Percentiles rank a stretch among this genome's conserved stretches.
phyloP scores from a whole-genome alignment of 352 stramenopile genomes.

The Phytophthora uliginosa region DNA sequence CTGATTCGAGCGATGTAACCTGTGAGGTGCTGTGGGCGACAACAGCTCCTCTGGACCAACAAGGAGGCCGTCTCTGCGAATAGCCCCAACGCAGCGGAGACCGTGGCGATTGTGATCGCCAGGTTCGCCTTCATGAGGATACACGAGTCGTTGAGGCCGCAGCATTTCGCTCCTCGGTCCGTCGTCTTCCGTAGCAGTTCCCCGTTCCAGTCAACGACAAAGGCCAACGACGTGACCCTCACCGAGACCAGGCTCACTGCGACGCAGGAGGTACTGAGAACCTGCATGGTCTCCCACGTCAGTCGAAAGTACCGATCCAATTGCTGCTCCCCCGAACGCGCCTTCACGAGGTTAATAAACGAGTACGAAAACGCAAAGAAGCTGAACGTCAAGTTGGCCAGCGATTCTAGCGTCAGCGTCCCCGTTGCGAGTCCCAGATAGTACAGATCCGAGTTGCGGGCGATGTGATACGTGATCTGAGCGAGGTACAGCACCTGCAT shows the following conservation, averaged over 20 bases:
- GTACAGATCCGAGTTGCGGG: constrained; percentile 30
- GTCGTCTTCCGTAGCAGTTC: constrained; percentile 33
- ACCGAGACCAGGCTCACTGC: constrained; percentile 16
- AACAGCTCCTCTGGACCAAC: constrained; percentile 25
- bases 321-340: constrained; percentile 37
- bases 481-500: constrained; percentile 36
- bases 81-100: constrained; percentile 15
- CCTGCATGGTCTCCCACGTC: constrained; percentile 40
- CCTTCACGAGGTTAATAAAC: constrained; percentile 36
- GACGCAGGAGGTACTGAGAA: constrained; percentile 22
- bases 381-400: constrained; percentile 31
- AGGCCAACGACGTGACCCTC: constrained; percentile 27
- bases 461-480: constrained; percentile 28
- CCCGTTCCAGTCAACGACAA: constrained; percentile 33
- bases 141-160: constrained; percentile 38
- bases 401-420: constrained; percentile 27
- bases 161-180: constrained; percentile 28
- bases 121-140: constrained; percentile 37
- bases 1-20: background rate
- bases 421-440: constrained; percentile 36
- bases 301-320: constrained; percentile 44
- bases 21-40: background rate
- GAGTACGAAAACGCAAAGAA: constrained; percentile 39
- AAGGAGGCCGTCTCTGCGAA: constrained; percentile 14
- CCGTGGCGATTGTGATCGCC: constrained; percentile 17